A percentile compares a stretch with the other conserved stretches of the same genome.
Evolutionary conservation across 106 monocot genomes (phyloP).

Genomic region (Hemerocallis citrina): DNA sequence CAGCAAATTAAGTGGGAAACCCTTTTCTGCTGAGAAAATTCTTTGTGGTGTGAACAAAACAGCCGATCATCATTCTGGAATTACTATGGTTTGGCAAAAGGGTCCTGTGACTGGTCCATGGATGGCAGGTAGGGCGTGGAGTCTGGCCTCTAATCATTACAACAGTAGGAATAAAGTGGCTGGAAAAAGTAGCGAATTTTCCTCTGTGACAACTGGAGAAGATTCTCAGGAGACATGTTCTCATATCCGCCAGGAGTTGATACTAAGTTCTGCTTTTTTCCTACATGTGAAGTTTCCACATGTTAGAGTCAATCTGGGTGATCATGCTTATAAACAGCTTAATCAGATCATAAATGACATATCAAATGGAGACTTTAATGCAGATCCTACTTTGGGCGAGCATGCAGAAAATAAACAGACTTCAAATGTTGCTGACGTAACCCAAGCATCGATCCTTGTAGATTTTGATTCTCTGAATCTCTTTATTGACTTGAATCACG

Average conservation of each 20-base stretch:
- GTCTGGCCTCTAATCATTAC: slow-evolving; percentile 46
- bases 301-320: slow-evolving; percentile 34
- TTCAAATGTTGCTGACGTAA: slow-evolving; percentile 12
- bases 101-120: slow-evolving; percentile 68
- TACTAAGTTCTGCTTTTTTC: slow-evolving; percentile 60
- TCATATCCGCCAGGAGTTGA: slow-evolving; percentile 61
- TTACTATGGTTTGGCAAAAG: slow-evolving; percentile 65
- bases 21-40: slow-evolving; percentile 42
- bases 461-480: slow-evolving; percentile 61
- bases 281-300: slow-evolving; percentile 42
- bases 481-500: slow-evolving; percentile 35
- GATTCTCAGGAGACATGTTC: slow-evolving; percentile 37
- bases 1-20: slow-evolving; percentile 5
- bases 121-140: slow-evolving; percentile 68
- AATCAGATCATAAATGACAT: slow-evolving; percentile 23
- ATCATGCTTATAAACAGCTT: slow-evolving; percentile 39
- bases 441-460: slow-evolving; percentile 58
- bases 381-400: background rate
- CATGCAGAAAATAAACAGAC: slow-evolving; percentile 1
- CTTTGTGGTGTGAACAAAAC: slow-evolving; percentile 25
- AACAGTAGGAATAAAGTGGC: slow-evolving; percentile 44
- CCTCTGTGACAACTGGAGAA: slow-evolving; percentile 43
- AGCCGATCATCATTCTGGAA: slow-evolving; percentile 22
- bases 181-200: slow-evolving; percentile 50
- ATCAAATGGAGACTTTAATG: slow-evolving; percentile 9